Base-by-base conservation (phyloP, 73 alveolate genomes). In the Blepharisma stoltei region DNA sequence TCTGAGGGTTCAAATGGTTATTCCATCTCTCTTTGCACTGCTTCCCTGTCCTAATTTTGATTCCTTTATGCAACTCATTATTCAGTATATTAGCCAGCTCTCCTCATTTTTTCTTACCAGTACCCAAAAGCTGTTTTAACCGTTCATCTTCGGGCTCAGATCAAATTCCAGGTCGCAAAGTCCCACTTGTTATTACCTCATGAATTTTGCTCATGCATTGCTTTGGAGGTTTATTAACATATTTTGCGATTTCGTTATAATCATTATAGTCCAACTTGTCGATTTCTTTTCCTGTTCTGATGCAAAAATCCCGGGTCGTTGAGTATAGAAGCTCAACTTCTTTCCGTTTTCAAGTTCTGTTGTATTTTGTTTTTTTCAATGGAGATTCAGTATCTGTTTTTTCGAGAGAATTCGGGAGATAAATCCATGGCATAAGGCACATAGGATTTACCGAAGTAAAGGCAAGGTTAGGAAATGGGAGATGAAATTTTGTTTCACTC, bases 21-120 rank as follows among this genome's bases (percentile, higher is more conserved):
- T 83, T 87, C 96, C 96, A 92, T 52, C 98, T 76, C 73, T 92
- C 98, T 68, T 95, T 69, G 49, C 96, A 89, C 68, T 92, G 91
- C 78, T 92, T 92, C 6, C 98, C 98, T 65, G 86, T 92, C 79
- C 94, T 82, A 0, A 81, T 45, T 75, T 69, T 37, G 21, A 37
- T 47, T 32, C 84, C 88, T 9, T 66, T 68, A 46, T 81, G 79
- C 69, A 69, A 71, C 21, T 44, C 43, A 5, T 23, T 43, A 54
- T 86, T 86, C 46, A 86, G 65, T 21, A 38, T 54, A 6, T 68
- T 80, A 6, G 94, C 94, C 5, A 86, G 68, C 48, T 77, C 48
- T 47, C 76, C 67, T 90, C 94, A 86, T 50, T 81, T 53, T 21
- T 71, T 46, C n/a, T 7, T 14, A 25, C 81, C 81, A 7, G n/a